phyloP scores from a whole-genome alignment of 2,329 filamentous ascomycete genomes.

The Fusarium ramigenum region DNA sequence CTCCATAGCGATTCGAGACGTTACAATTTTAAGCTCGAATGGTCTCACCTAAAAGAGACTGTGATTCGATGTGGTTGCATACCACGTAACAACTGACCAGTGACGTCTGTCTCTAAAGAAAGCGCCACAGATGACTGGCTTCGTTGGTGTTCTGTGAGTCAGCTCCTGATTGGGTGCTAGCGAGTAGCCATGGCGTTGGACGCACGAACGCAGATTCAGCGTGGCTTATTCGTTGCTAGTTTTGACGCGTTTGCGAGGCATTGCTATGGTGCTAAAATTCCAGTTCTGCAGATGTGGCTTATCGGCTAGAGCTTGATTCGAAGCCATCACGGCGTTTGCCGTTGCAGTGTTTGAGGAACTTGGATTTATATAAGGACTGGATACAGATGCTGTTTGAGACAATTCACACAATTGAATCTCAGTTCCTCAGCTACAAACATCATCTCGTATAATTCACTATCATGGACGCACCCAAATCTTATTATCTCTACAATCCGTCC shows the following conservation, averaged over 20 bases:
- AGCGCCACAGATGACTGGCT: slow-evolving; percentile 16
- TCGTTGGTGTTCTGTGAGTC: not conserved
- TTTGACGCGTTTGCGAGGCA: not conserved
- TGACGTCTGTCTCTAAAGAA: not conserved
- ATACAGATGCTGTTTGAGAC: not conserved
- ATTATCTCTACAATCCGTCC: slow-evolving; percentile 33
- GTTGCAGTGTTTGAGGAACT: not conserved
- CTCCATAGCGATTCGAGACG: not conserved
- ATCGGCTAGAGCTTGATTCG: not conserved
- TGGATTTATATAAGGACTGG: not conserved
- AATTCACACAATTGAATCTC: not conserved
- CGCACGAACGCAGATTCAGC: not conserved
- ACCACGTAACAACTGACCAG: not conserved
- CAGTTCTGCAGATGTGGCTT: slow-evolving; percentile 1
- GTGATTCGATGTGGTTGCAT: not conserved
- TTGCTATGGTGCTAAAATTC: slow-evolving; percentile 2
- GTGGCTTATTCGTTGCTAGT: not conserved
- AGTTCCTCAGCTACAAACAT: not conserved
- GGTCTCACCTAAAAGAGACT: not conserved
- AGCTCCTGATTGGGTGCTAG: not conserved
- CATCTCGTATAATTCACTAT: not conserved
- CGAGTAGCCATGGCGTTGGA: not conserved
- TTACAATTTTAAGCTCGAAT: slow-evolving; percentile 4
- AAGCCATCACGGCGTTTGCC: not conserved
- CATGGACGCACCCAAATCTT: slow-evolving; percentile 21